Evolutionary conservation across 2,329 filamentous ascomycete genomes (phyloP).

Genomic region (Myotisia sp.): DNA sequence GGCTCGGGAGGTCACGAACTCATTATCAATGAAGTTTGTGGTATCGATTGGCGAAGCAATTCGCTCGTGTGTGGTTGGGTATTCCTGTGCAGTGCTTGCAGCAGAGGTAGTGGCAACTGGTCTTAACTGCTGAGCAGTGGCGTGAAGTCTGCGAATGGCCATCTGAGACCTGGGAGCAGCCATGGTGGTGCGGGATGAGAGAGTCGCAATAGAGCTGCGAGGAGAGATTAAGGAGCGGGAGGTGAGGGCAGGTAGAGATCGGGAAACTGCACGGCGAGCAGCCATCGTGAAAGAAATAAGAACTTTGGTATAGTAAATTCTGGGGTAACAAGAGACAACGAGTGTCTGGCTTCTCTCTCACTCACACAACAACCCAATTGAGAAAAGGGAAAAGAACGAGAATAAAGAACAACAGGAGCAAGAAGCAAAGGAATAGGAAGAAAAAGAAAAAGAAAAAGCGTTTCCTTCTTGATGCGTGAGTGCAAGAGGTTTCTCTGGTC

Average conservation of each 20-base stretch:
- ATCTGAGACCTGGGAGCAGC: constrained; percentile 6
- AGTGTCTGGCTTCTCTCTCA: background rate
- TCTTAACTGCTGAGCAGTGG: constrained; percentile 35
- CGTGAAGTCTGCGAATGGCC: constrained; percentile 28
- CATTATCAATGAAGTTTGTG: constrained; percentile 49
- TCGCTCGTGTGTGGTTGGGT: constrained; percentile 39
- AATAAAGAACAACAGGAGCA: constrained; percentile 5
- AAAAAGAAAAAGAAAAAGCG: too few species aligned
- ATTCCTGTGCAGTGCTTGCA: constrained; percentile 29
- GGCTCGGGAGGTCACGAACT: constrained; percentile 45
- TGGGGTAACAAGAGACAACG: too few species aligned
- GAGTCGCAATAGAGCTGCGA: background rate
- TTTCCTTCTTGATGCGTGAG: too few species aligned
- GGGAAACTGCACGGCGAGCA: constrained; percentile 10
- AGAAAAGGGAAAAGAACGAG: constrained; percentile 1
- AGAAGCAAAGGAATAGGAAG: constrained; percentile 1
- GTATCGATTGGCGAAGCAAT: constrained; percentile 40
- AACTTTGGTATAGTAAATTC: background rate
- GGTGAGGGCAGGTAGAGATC: constrained; percentile 1
- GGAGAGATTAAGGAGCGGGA: constrained; percentile 1
- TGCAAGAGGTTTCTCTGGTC: too few species aligned
- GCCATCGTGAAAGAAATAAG: constrained; percentile 8
- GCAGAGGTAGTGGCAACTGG: constrained; percentile 24
- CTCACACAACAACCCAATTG: background rate
- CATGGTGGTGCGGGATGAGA: constrained; percentile 8